Evolutionary conservation across 192 early-diverging fungal species (phyloP).

Genomic region (Jimgerdemannia lactiflua): DNA sequence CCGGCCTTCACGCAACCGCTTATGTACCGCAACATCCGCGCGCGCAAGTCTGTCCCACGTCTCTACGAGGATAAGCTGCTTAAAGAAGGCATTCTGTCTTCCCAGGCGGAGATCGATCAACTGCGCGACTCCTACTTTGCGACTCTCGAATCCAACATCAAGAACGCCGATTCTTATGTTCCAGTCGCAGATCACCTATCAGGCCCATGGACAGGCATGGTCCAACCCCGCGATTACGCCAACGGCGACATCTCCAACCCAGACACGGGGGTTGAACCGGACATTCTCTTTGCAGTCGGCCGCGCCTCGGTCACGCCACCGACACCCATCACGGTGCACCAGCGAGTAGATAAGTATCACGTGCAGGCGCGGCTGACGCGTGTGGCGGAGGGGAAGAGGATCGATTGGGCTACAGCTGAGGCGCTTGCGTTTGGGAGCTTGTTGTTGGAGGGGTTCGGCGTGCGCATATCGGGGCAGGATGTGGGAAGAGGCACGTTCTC

Average conservation of each 20-base stretch:
- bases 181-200: conserved; percentile 62
- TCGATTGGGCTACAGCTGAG: conserved; percentile 98
- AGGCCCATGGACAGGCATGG: conserved; percentile 81
- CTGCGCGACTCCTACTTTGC: conserved; percentile 59
- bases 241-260: conserved; percentile 11
- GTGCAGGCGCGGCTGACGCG: conserved; percentile 77
- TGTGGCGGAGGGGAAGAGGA: conserved; percentile 57
- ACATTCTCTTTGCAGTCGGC: conserved; percentile 68
- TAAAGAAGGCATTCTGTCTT: conserved; percentile 42
- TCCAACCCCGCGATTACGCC: conserved; percentile 47
- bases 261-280: conserved; percentile 62
- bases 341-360: conserved; percentile 88
- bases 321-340: conserved; percentile 71
- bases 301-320: conserved; percentile 72
- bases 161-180: conserved; percentile 55
- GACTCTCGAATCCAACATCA: conserved; percentile 56
- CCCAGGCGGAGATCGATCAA: conserved; percentile 41
- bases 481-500: conserved; percentile 98
- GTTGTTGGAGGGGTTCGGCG: conserved; percentile 80
- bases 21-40: conserved; percentile 95
- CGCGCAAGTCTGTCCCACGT: conserved; percentile 77
- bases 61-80: conserved; percentile 81
- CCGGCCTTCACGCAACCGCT: conserved; percentile 95
- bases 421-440: conserved; percentile 88
- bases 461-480: conserved; percentile 95